Percentiles rank a stretch among this genome's conserved stretches.
phyloP scores from a whole-genome alignment of 441 rosid genomes.

The Geranium incanum region DNA sequence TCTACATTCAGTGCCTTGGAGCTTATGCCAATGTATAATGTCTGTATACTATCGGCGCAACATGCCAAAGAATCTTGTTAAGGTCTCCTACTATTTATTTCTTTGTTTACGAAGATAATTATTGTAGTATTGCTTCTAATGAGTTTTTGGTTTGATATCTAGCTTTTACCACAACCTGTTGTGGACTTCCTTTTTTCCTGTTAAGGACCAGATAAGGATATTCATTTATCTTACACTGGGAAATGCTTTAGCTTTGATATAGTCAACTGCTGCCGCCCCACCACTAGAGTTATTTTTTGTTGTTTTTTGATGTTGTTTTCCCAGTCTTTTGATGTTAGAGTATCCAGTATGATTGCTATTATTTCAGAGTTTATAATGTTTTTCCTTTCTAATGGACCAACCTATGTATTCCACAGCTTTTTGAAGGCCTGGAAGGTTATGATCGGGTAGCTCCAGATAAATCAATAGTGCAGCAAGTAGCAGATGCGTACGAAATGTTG shows the following conservation, averaged over 20 bases:
- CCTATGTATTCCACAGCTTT: slow-evolving; percentile 44
- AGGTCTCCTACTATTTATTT: slow-evolving; percentile 35
- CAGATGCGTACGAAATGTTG: slow-evolving; percentile 66
- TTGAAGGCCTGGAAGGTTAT: slow-evolving; percentile 71
- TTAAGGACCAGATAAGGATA: slow-evolving; percentile 2
- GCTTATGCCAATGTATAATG: slow-evolving; percentile 63
- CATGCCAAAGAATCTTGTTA: slow-evolving; percentile 63
- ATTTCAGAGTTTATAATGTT: neutral
- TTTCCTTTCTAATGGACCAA: slow-evolving; percentile 16
- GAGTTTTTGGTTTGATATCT: neutral
- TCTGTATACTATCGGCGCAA: slow-evolving; percentile 71
- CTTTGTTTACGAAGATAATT: neutral
- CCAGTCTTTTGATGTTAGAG: neutral
- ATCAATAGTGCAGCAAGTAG: slow-evolving; percentile 65
- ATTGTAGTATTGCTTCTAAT: neutral
- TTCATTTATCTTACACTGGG: neutral
- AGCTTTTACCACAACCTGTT: neutral
- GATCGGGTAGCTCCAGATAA: slow-evolving; percentile 72
- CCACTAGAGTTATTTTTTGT: neutral
- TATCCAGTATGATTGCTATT: neutral
- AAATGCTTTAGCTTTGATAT: neutral
- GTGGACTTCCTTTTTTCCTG: neutral
- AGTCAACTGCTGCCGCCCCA: neutral
- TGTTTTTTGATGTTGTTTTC: neutral
- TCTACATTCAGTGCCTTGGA: slow-evolving; percentile 92